Evolutionary conservation across 2,329 filamentous ascomycete species (phyloP), one percentile per base, ranked within the genome.

Genomic region (Exophiala aquamarina): DNA sequence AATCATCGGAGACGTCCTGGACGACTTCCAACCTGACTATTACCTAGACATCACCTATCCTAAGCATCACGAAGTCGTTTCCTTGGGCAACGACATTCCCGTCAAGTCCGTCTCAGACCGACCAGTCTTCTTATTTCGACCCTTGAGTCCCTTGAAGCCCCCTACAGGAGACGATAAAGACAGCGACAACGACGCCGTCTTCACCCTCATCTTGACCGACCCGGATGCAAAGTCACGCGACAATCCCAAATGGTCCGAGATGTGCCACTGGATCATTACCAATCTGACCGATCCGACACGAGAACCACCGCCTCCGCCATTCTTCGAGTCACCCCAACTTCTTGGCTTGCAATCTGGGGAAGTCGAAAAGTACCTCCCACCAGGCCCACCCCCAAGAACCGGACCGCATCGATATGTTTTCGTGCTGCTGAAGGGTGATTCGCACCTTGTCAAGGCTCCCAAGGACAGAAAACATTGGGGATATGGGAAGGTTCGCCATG

Each of bases 381-480:
- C 79, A 0, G 70, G 70, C 4, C 78, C 79, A 21, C 79, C 78
- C 0, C 63, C 70, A 5, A 75, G 76, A 63, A 81, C 78, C 0
- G 77, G 77, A 2, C 73, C 74, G 56, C 78, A 82, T 57, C 68
- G 79, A 43, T 82, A 82, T 59, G 74, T 82, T 3, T 78, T 81
- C 52, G 64, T 79, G 3, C 67, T 76, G 5, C 66, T 81, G 47
- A 71, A 63, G 41, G 67, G 65, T 2, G 57, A 63, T 61, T 55
- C 71, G 65, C 11, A 61, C 40, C 58, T 71, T 50, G 46, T 56
- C 11, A 54, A 79, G 49, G 71, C 61, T 13, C 78, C 79, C 1
- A 62, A 65, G 40, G 55, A 57, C 13, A 48, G 58, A 42, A 44
- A 74, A 61, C 73, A 79, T 59, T 82, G 78, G 79, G 79, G 78